Evolutionary conservation across 2,329 filamentous ascomycete genomes (phyloP), one percentile per base, ranked within the genome.

Genomic region (Fusarium fracticaudum): DNA sequence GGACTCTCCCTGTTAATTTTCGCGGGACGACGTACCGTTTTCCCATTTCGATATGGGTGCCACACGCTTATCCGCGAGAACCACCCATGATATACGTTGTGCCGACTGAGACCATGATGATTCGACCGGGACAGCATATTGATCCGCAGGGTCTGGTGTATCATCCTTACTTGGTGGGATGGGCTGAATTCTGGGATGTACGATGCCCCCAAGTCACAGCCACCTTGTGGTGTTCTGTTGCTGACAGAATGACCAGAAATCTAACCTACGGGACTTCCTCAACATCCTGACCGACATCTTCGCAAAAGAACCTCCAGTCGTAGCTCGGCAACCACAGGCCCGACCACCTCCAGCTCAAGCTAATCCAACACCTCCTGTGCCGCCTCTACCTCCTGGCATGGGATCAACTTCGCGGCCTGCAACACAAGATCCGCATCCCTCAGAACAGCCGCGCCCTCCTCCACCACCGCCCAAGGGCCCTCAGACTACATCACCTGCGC

Each of bases 91-190:
- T 93, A 67, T 98, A 98, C 82, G 94, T 98, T 47, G 95, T 91
- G 12, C 95, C 96, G 6, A 94, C 93, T 10, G 92, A 94, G 74
- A 93, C 91, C 73, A 98, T 99, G 94, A 85, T 93, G 74, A 92
- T 99, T 47, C 90, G 96, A 26, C 94, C 95, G 2, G 96, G 96
- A 2, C 96, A 99, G 80, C 95, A 99, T 85, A 95, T 99, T 69
- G 95, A 96, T 79, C 91, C 94, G 10, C 96, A 98, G 79, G 96
- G 96, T 33, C 92, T 94, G 81, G 90, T 98, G 73, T 99, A 98
- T 81, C 96, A 99, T 81, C 96, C 96, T 43, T 99, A 98, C 81
- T 86, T 99, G 53, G 94, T 94, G 38, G 92, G 94, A 71, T 99
- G 96, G 96, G 86, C 88, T 38, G 91, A 94, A 75, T 96, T 93